These are phyloP conservation scores for Hanseniaspora vineae DNA, from an alignment of 805 yeast species.

Conservation along the genomic window DNA sequence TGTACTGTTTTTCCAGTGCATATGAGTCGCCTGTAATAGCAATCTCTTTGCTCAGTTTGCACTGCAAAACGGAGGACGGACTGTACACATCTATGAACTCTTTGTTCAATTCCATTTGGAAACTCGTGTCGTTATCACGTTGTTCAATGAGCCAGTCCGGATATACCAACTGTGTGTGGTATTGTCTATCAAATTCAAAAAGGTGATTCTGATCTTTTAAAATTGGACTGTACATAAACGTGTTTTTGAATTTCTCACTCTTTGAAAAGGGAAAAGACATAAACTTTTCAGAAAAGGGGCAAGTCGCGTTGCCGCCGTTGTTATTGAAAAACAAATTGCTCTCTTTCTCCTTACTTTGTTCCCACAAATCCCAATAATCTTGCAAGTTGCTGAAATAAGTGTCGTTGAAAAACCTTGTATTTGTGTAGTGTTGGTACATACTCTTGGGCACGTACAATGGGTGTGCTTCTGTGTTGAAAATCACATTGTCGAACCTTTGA, in stretches of 20 bases:
- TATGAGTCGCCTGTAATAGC: not conserved
- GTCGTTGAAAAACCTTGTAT: slow-evolving; percentile 12
- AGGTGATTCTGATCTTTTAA: not conserved
- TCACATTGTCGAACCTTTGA: slow-evolving; percentile 22
- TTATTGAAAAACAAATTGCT: too few relatives aligned
- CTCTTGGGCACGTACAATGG: slow-evolving; percentile 59
- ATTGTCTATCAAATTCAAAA: not conserved
- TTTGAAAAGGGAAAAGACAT: not conserved
- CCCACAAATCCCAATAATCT: not conserved
- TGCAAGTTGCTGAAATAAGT: slow-evolving; percentile 1
- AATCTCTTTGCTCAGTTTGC: not conserved
- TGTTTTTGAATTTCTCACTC: not conserved
- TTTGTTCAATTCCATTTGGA: not conserved
- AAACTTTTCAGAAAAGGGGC: not conserved
- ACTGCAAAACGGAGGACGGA: not conserved
- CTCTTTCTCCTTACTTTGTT: too few relatives aligned
- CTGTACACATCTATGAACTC: not conserved
- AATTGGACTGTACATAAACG: not conserved
- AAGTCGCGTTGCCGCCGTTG: not conserved
- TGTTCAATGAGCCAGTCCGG: not conserved
- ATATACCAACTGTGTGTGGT: not conserved
- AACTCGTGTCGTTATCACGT: not conserved
- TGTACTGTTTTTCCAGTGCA: not conserved
- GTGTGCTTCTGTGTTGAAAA: slow-evolving; percentile 86
- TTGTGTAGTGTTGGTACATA: slow-evolving; percentile 18